Conservation (phyloP, 306 rosid genomes). For the Urtica urens region DNA sequence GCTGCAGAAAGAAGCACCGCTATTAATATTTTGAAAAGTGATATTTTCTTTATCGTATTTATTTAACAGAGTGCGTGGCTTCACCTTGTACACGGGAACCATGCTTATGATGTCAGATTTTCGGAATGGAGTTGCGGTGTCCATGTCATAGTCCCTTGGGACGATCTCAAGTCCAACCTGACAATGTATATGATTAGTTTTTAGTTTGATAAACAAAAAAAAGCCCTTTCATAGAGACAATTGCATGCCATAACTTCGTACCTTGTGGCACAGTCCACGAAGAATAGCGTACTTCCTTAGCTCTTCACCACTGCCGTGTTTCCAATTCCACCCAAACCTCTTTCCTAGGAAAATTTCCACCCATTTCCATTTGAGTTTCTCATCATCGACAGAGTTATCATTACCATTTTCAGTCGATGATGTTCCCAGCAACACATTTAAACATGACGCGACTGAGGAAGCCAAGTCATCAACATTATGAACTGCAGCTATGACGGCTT, state of each 20-base stretch:
- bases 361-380: conserved; percentile 76
- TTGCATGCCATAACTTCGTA: conserved; percentile 14
- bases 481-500: conserved; percentile 83
- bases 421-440: conserved; percentile 72
- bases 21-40: background rate
- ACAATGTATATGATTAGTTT: conserved; percentile 17
- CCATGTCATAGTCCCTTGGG: conserved; percentile 87
- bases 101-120: conserved; percentile 72
- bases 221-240: conserved; percentile 1
- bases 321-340: conserved; percentile 88
- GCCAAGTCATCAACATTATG: conserved; percentile 67
- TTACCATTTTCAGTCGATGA: conserved; percentile 43
- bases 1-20: conserved; percentile 30
- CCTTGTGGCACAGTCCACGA: conserved; percentile 95
- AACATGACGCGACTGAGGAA: conserved; percentile 69
- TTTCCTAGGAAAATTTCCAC: conserved; percentile 72
- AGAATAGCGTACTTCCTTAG: conserved; percentile 82
- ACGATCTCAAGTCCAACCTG: conserved; percentile 98
- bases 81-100: conserved; percentile 94
- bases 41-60: background rate
- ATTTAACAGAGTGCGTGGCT: background rate
- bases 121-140: conserved; percentile 54
- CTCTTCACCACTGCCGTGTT: conserved; percentile 45
- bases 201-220: background rate
- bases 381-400: conserved; percentile 34